Evolutionary conservation across 768 basidiomycete species (phyloP).

Genomic region (Suillus weaverae): DNA sequence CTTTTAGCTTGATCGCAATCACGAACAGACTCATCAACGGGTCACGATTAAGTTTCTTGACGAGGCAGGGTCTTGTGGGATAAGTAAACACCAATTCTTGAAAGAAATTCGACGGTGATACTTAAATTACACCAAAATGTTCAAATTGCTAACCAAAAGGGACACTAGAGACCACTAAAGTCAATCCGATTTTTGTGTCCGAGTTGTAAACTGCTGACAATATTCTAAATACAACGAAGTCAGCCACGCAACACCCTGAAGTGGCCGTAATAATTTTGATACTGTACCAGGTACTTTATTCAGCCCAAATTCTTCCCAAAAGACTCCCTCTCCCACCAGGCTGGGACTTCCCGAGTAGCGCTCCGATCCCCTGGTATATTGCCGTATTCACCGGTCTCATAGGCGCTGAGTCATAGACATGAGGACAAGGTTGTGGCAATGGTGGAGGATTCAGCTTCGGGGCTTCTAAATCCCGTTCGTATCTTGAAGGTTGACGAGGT

Average conservation of each 20-base stretch:
- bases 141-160: no score
- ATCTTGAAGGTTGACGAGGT: slow-evolving; percentile 67
- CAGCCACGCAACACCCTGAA: background rate
- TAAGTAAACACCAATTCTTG: no score
- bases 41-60: no score
- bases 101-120: no score
- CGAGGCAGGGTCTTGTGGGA: no score
- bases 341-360: slow-evolving; percentile 48
- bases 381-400: slow-evolving; percentile 76
- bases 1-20: no score
- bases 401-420: slow-evolving; percentile 74
- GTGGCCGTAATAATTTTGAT: background rate
- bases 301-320: slow-evolving; percentile 60
- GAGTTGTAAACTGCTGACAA: background rate
- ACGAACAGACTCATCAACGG: no score
- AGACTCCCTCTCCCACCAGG: slow-evolving; percentile 48
- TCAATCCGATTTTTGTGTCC: background rate
- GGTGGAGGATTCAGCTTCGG: slow-evolving; percentile 44
- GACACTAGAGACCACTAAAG: background rate
- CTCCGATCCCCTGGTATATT: slow-evolving; percentile 69
- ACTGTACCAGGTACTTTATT: slow-evolving; percentile 4
- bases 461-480: slow-evolving; percentile 70
- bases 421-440: slow-evolving; percentile 75
- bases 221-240: background rate
- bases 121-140: no score